A percentile compares a stretch with the other conserved stretches of the same genome.
phyloP scores from a whole-genome alignment of 2,329 filamentous ascomycete species.

The Didymella arachidicola region DNA sequence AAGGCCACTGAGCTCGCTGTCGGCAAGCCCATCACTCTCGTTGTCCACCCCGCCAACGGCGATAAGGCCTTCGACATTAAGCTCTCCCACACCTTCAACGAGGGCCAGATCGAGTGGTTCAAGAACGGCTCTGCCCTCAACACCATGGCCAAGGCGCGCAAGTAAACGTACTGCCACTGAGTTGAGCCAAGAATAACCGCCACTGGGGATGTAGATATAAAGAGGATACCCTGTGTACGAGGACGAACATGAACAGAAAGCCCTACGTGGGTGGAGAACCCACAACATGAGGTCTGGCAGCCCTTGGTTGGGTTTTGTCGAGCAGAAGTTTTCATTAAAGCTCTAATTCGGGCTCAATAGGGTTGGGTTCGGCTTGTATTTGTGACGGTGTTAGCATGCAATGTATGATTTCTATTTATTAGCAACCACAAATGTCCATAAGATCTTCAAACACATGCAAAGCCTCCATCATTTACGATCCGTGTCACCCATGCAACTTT shows the following conservation, averaged over 20 bases:
- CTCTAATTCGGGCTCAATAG: conserved; percentile 38
- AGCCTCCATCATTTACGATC: not conserved
- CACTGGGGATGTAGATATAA: conserved; percentile 47
- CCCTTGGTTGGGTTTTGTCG: conserved; percentile 27
- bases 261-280: conserved; percentile 31
- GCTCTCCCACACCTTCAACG: conserved; percentile 97
- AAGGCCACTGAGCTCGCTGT: conserved; percentile 87
- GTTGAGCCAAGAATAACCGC: conserved; percentile 24
- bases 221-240: conserved; percentile 34
- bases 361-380: conserved; percentile 48
- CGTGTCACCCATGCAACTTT: too few species aligned
- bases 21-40: conserved; percentile 90
- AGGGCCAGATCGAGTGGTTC: conserved; percentile 98
- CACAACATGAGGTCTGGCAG: conserved; percentile 29
- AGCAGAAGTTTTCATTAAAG: conserved; percentile 39
- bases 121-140: conserved; percentile 97
- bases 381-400: conserved; percentile 50
- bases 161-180: conserved; percentile 28
- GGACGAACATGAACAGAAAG: conserved; percentile 28
- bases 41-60: conserved; percentile 90
- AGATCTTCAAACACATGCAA: not conserved
- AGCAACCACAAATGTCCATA: conserved; percentile 15
- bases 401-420: conserved; percentile 44
- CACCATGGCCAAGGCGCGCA: conserved; percentile 87
- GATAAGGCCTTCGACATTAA: conserved; percentile 76